Conservation (phyloP, 306 rosid genomes). For the Mucuna pruriens region DNA sequence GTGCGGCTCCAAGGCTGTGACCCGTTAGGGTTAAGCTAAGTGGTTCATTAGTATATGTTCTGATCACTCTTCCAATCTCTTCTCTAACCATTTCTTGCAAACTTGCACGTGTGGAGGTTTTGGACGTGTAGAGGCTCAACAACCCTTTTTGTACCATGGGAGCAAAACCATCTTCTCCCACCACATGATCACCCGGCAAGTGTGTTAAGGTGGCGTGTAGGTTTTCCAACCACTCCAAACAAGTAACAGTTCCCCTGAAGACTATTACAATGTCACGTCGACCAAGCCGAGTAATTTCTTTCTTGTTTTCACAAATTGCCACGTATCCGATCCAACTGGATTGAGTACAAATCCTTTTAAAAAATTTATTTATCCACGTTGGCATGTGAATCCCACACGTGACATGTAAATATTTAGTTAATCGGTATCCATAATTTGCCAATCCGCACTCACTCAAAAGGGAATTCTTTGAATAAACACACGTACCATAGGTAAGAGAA, state of each 20-base stretch:
- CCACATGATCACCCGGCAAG: conserved; percentile 7
- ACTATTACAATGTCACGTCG: conserved; percentile 71
- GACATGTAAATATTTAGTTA: conserved; percentile 15
- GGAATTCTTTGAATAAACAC: background rate
- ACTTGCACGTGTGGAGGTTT: conserved; percentile 37
- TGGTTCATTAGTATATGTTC: conserved; percentile 52
- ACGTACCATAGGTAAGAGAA: conserved; percentile 27
- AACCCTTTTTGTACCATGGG: conserved; percentile 83
- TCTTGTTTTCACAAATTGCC: conserved; percentile 58
- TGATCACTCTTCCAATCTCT: conserved; percentile 52
- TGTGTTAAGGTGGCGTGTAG: conserved; percentile 56
- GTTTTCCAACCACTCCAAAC: conserved; percentile 81
- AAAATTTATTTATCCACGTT: background rate
- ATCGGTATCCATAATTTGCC: background rate
- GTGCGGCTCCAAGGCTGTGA: conserved; percentile 85
- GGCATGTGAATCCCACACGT: conserved; percentile 29
- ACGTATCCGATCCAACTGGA: conserved; percentile 77
- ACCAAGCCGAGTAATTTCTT: conserved; percentile 65
- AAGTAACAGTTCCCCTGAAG: conserved; percentile 67
- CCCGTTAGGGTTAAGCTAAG: conserved; percentile 81
- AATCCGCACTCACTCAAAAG: background rate
- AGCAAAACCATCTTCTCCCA: background rate
- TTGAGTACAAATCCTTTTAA: conserved; percentile 30
- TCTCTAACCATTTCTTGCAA: conserved; percentile 62
- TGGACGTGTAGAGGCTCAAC: conserved; percentile 68